These are phyloP conservation scores for Xylaria sp. DNA, from an alignment of 2,329 filamentous ascomycete genomes.

Conservation along the genomic window DNA sequence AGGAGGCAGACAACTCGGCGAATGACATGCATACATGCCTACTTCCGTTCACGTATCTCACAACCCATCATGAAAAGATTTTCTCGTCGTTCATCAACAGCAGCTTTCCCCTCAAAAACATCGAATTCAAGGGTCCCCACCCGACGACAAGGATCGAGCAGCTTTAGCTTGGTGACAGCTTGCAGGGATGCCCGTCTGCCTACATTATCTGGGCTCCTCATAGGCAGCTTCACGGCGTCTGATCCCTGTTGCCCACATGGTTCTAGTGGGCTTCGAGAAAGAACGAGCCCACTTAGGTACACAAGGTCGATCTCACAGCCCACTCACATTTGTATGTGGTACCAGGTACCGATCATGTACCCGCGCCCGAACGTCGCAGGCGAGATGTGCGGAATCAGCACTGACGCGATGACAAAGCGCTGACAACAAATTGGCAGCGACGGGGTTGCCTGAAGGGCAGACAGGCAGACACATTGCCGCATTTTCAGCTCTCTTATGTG, in stretches of 20 bases:
- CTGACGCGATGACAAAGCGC: not conserved
- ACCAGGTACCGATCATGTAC: not conserved
- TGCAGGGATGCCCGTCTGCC: not conserved
- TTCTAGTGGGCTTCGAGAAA: constrained; percentile 23
- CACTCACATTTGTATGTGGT: not conserved
- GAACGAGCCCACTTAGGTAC: not conserved
- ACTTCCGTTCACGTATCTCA: not conserved
- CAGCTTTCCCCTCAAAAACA: not conserved
- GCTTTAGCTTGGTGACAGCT: constrained; percentile 4
- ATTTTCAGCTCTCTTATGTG: too few relatives aligned
- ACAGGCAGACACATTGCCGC: not conserved
- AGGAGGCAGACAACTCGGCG: not conserved
- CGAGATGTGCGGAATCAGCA: not conserved
- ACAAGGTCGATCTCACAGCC: not conserved
- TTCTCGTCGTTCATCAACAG: not conserved
- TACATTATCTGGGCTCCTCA: not conserved
- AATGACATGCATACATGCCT: not conserved
- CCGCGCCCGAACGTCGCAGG: too few relatives aligned
- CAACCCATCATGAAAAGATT: too few relatives aligned
- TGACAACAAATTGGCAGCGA: not conserved
- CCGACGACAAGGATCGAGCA: not conserved
- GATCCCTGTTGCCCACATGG: constrained; percentile 17
- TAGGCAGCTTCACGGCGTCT: not conserved
- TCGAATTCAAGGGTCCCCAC: not conserved
- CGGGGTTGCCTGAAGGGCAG: not conserved